Evolutionary conservation across 495 filamentous ascomycete species (phyloP).

Genomic region (Xylaria scruposa): DNA sequence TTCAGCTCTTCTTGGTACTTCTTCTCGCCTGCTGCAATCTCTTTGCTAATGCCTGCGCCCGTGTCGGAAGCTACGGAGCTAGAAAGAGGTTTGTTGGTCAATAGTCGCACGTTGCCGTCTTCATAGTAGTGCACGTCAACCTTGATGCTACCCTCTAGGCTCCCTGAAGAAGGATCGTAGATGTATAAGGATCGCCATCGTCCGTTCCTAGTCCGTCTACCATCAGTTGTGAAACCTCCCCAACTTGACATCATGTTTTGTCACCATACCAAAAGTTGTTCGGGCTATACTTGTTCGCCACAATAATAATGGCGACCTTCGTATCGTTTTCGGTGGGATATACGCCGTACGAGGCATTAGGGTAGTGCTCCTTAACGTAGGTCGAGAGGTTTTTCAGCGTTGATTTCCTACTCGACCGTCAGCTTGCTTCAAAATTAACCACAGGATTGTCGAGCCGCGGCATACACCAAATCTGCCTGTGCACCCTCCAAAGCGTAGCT

Average conservation of each 20-base stretch:
- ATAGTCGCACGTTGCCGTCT: constrained; percentile 94
- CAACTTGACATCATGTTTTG: background rate
- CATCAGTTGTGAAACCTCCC: constrained; percentile 12
- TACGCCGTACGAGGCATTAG: constrained; percentile 77
- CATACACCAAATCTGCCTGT: constrained; percentile 81
- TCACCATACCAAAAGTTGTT: constrained; percentile 89
- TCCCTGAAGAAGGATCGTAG: constrained; percentile 68
- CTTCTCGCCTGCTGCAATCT: constrained; percentile 80
- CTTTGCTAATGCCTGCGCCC: constrained; percentile 71
- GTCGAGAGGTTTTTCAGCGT: constrained; percentile 75
- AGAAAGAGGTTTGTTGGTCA: constrained; percentile 78
- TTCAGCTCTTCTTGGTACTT: constrained; percentile 97
- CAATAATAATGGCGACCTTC: constrained; percentile 78
- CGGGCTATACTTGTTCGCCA: constrained; percentile 95
- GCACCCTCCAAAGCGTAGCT: constrained; percentile 80
- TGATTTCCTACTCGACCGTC: constrained; percentile 64
- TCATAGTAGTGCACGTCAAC: constrained; percentile 99
- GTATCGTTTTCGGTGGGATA: constrained; percentile 80
- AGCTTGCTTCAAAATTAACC: background rate
- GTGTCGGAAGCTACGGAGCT: constrained; percentile 64
- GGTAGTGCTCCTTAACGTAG: constrained; percentile 91
- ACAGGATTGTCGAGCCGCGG: constrained; percentile 24
- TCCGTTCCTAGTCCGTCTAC: constrained; percentile 71
- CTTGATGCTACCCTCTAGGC: constrained; percentile 70
- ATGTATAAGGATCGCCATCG: constrained; percentile 92